Conservation (phyloP, 2,329 filamentous ascomycete genomes). For the Penicillium sp. region DNA sequence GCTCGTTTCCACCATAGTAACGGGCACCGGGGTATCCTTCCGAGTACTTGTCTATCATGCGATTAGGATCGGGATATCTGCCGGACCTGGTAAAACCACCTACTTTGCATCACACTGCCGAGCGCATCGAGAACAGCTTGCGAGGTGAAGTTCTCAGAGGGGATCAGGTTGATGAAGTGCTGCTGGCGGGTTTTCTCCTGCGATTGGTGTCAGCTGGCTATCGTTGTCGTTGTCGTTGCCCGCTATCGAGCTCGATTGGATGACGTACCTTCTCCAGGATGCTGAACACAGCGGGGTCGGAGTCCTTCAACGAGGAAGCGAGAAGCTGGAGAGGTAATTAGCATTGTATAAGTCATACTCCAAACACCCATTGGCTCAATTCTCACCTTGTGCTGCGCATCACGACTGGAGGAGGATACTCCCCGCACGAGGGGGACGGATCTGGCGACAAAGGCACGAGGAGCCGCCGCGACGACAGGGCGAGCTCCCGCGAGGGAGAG, state of each 20-base stretch:
- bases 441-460: slow-evolving; percentile 28
- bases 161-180: slow-evolving; percentile 97
- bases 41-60: slow-evolving; percentile 83
- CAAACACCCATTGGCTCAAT: slow-evolving; percentile 1
- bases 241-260: slow-evolving; percentile 5
- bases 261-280: slow-evolving; percentile 82
- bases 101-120: slow-evolving; percentile 93
- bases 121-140: slow-evolving; percentile 89
- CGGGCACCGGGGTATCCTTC: slow-evolving; percentile 95
- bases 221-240: background rate
- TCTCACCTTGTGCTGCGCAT: slow-evolving; percentile 48
- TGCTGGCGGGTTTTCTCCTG: slow-evolving; percentile 96
- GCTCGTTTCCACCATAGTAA: slow-evolving; percentile 97
- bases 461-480: slow-evolving; percentile 22
- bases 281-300: slow-evolving; percentile 82
- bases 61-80: slow-evolving; percentile 30
- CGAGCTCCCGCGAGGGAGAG: slow-evolving; percentile 35
- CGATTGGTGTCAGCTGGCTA: slow-evolving; percentile 17
- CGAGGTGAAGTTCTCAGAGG: slow-evolving; percentile 94
- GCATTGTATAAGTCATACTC: slow-evolving; percentile 1
- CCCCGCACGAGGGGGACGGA: slow-evolving; percentile 39
- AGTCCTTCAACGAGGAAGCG: slow-evolving; percentile 75
- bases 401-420: slow-evolving; percentile 43
- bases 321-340: slow-evolving; percentile 65
- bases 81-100: slow-evolving; percentile 38